Conservation (phyloP, 352 stramenopile genomes). For the Phytophthora podocarpi region DNA sequence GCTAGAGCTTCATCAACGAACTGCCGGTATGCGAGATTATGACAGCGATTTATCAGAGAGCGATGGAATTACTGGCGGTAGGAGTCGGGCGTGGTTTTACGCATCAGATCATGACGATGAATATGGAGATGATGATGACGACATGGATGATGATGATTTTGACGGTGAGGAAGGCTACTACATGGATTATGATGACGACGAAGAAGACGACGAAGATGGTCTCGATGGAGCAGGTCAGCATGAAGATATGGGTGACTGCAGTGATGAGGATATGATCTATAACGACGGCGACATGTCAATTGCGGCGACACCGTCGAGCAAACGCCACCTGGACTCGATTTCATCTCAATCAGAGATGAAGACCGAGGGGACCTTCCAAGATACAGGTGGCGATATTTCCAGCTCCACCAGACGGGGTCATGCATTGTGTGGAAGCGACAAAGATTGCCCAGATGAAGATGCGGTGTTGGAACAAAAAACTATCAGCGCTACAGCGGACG, state of each 20-base stretch:
- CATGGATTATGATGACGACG: conserved; percentile 65
- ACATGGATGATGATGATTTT: conserved; percentile 55
- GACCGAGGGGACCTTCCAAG: conserved; percentile 5
- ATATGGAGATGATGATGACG: conserved; percentile 55
- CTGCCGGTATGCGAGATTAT: conserved; percentile 29
- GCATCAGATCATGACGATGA: conserved; percentile 50
- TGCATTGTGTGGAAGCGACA: conserved; percentile 13
- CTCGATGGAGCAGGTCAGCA: conserved; percentile 13
- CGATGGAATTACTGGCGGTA: conserved; percentile 31
- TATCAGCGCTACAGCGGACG: conserved; percentile 35
- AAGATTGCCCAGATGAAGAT: conserved; percentile 15
- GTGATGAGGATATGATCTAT: conserved; percentile 39
- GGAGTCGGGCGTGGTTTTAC: conserved; percentile 46
- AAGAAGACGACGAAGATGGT: conserved; percentile 48
- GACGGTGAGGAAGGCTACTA: conserved; percentile 62
- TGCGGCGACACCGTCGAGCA: conserved; percentile 16
- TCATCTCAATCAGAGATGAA: conserved; percentile 44
- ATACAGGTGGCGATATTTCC: not conserved
- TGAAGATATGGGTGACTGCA: conserved; percentile 39
- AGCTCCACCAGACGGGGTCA: not conserved
- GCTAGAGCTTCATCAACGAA: conserved; percentile 52
- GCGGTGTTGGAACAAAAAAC: conserved; percentile 10
- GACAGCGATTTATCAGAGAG: conserved; percentile 62
- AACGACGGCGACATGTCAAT: conserved; percentile 13
- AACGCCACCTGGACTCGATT: conserved; percentile 39